Percentiles rank a stretch among this genome's conserved stretches.
These are phyloP conservation scores for Neostapfia colusana DNA, from an alignment of 176 grass and related monocot genomes.

Conservation along the genomic window DNA sequence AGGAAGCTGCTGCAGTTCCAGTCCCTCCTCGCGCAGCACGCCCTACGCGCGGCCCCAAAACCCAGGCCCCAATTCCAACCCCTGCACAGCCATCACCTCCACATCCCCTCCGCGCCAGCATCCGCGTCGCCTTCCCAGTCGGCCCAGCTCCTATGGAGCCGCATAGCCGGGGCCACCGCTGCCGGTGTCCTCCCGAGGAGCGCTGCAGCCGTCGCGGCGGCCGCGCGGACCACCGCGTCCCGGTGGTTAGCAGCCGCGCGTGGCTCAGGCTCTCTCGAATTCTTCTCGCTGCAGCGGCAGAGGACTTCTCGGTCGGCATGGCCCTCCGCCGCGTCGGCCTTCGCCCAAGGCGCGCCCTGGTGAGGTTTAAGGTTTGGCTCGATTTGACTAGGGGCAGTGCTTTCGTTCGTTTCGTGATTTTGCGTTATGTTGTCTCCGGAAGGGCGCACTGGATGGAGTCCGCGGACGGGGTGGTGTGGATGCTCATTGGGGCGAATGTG, in stretches of 20 bases:
- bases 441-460: constrained; percentile 55
- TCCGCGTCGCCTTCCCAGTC: constrained; percentile 11
- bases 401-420: constrained; percentile 6
- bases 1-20: constrained; percentile 44
- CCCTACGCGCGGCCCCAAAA: constrained; percentile 30
- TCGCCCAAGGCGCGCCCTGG: constrained; percentile 25
- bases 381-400: not conserved
- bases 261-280: constrained; percentile 18
- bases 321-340: constrained; percentile 12
- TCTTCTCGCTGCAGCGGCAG: constrained; percentile 49
- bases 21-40: constrained; percentile 37
- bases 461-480: constrained; percentile 44
- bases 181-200: constrained; percentile 25
- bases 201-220: constrained; percentile 26
- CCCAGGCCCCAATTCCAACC: constrained; percentile 23
- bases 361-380: constrained; percentile 33
- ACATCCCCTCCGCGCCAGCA: not conserved
- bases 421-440: constrained; percentile 19
- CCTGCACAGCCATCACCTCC: constrained; percentile 25
- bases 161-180: not conserved
- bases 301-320: not conserved
- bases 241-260: constrained; percentile 29
- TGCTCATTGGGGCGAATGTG: constrained; percentile 64
- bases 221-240: constrained; percentile 11
- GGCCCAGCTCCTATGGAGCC: constrained; percentile 25